Conservation (phyloP, 2,329 filamentous ascomycete genomes). For the Penicillium sclerotigenum region DNA sequence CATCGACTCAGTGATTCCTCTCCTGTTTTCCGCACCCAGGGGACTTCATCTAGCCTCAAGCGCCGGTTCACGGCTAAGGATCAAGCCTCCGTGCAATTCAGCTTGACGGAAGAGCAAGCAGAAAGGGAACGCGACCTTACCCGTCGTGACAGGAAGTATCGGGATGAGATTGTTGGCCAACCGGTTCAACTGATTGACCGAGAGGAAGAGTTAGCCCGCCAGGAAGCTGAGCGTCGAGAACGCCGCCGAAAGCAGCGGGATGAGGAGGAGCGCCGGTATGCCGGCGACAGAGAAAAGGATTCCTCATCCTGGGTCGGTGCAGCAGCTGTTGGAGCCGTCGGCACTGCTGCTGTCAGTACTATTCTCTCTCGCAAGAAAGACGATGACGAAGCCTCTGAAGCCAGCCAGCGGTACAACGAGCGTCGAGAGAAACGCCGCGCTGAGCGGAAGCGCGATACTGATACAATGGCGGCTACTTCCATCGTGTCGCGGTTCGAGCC, state of each 20-base stretch:
- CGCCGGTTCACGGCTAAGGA: slow-evolving; percentile 38
- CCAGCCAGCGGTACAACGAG: slow-evolving; percentile 35
- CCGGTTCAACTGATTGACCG: slow-evolving; percentile 28
- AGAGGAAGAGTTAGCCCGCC: slow-evolving; percentile 24
- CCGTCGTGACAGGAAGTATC: slow-evolving; percentile 24
- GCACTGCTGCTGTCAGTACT: slow-evolving; percentile 47
- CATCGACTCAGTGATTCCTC: slow-evolving; percentile 47
- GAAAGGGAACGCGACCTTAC: slow-evolving; percentile 45
- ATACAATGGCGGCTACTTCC: slow-evolving; percentile 23
- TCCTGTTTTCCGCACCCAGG: slow-evolving; percentile 39
- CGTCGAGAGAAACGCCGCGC: slow-evolving; percentile 40
- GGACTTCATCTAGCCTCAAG: slow-evolving; percentile 28
- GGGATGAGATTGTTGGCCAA: slow-evolving; percentile 20
- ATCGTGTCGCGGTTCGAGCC: slow-evolving; percentile 25
- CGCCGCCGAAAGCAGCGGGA: slow-evolving; percentile 21
- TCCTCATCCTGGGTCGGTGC: slow-evolving; percentile 33
- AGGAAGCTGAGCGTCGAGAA: slow-evolving; percentile 21
- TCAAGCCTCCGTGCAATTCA: slow-evolving; percentile 54
- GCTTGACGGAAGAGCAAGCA: slow-evolving; percentile 56
- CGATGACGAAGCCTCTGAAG: slow-evolving; percentile 29
- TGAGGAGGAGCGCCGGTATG: slow-evolving; percentile 15
- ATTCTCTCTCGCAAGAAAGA: slow-evolving; percentile 35
- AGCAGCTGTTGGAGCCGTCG: slow-evolving; percentile 52
- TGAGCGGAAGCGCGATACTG: slow-evolving; percentile 35
- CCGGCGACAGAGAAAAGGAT: slow-evolving; percentile 27